A percentile compares a stretch with the other conserved stretches of the same genome.
These are phyloP conservation scores for Aquanectria penicillioides DNA, from an alignment of 2,329 filamentous ascomycete species.

Conservation along the genomic window DNA sequence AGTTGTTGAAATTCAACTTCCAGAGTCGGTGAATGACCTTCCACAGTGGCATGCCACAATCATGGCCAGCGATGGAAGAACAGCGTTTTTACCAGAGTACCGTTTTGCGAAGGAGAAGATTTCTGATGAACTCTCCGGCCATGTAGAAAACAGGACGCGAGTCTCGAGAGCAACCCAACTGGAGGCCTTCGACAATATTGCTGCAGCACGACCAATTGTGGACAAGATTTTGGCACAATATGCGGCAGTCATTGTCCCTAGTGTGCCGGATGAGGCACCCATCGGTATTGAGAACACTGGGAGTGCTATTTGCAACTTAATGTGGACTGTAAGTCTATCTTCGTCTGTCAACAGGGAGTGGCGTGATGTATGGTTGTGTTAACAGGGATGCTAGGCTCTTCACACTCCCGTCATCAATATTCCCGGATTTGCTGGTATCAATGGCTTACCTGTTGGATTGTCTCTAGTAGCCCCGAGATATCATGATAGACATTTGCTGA, in stretches of 20 bases:
- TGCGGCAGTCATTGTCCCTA: constrained; percentile 66
- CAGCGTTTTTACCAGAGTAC: constrained; percentile 65
- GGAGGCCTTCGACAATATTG: constrained; percentile 63
- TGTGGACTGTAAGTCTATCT: constrained; percentile 63
- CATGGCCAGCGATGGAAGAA: constrained; percentile 61
- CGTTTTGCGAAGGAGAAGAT: constrained; percentile 58
- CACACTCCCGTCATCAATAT: constrained; percentile 71
- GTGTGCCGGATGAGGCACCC: constrained; percentile 68
- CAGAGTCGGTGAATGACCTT: constrained; percentile 57
- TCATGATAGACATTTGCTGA: constrained; percentile 55
- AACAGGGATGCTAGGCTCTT: constrained; percentile 48
- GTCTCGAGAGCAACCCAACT: constrained; percentile 59
- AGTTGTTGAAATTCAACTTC: constrained; percentile 66
- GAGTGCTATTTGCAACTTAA: constrained; percentile 59
- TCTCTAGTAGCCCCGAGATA: constrained; percentile 60
- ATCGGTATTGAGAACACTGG: constrained; percentile 63
- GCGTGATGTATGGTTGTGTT: background rate
- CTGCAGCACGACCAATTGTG: constrained; percentile 62
- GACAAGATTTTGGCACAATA: constrained; percentile 64
- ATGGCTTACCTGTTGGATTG: constrained; percentile 66
- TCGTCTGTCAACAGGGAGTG: constrained; percentile 38
- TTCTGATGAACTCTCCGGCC: constrained; percentile 53
- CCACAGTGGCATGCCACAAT: constrained; percentile 63
- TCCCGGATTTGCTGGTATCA: constrained; percentile 66
- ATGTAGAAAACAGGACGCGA: constrained; percentile 60